These are phyloP conservation scores for Mimosa pudica DNA, from an alignment of 306 rosid genomes.

Conservation along the genomic window DNA sequence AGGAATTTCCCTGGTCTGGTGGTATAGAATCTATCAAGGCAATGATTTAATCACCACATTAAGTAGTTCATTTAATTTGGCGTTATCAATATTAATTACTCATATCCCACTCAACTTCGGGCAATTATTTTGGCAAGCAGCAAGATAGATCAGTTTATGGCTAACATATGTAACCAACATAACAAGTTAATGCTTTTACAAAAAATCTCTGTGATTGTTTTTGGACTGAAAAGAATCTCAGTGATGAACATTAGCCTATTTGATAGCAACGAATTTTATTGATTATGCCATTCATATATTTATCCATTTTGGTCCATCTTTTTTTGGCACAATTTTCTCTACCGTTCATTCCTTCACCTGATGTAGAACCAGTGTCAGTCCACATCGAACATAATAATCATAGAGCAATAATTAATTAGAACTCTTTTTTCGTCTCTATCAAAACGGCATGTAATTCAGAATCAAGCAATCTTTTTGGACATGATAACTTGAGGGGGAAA, in stretches of 20 bases:
- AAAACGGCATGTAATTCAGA: not conserved
- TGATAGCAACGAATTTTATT: not conserved
- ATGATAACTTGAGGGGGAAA: not conserved
- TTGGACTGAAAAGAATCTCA: not conserved
- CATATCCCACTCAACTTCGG: not conserved
- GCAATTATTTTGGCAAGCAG: not conserved
- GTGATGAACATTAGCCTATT: not conserved
- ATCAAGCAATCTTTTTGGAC: not conserved
- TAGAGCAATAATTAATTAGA: not conserved
- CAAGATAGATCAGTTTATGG: conserved; percentile 7
- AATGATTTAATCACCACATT: not conserved
- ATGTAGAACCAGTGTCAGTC: not conserved
- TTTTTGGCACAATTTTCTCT: not conserved
- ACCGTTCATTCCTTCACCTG: not conserved
- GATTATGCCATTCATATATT: not conserved
- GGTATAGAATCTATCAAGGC: not conserved
- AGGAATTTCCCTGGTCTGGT: not conserved
- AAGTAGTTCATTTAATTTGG: not conserved
- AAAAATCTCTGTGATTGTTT: not conserved
- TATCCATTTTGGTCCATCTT: not conserved
- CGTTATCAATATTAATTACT: not conserved
- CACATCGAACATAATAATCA: not conserved
- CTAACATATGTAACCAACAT: not conserved
- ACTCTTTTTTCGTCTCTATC: not conserved
- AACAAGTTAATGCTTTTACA: not conserved